Conservation (phyloP, 2,329 filamentous ascomycete genomes). For the Aspergillus sp. region DNA sequence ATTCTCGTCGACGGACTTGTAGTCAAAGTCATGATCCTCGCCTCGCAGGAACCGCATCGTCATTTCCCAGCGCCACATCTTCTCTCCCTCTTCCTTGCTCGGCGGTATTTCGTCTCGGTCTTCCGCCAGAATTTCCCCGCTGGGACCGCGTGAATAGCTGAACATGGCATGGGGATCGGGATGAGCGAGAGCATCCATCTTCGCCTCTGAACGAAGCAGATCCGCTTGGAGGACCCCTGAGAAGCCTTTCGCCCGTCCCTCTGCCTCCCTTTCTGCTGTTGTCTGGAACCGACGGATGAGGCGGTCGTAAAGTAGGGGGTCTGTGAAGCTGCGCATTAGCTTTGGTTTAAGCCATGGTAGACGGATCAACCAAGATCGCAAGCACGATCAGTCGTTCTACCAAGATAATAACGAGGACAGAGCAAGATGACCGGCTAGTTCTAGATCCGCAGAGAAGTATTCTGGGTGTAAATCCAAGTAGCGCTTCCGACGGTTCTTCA, state of each 20-base stretch:
- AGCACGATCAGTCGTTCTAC: conserved; percentile 8
- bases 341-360: conserved; percentile 2
- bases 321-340: conserved; percentile 36
- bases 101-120: conserved; percentile 50
- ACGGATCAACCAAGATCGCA: conserved; percentile 7
- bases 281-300: conserved; percentile 71
- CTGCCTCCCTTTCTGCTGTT: conserved; percentile 61
- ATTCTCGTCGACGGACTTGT: conserved; percentile 59
- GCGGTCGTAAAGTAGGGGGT: conserved; percentile 74
- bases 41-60: conserved; percentile 66
- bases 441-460: conserved; percentile 60
- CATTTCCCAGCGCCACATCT: conserved; percentile 65
- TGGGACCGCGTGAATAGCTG: conserved; percentile 43
- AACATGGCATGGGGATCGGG: conserved; percentile 45
- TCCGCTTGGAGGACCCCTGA: conserved; percentile 71
- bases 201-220: conserved; percentile 66
- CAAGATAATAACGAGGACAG: conserved; percentile 15
- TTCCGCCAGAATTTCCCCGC: conserved; percentile 51
- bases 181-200: conserved; percentile 55
- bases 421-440: conserved; percentile 49
- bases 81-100: conserved; percentile 58
- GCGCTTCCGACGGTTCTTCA: conserved; percentile 69
- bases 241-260: conserved; percentile 67
- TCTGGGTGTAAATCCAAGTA: conserved; percentile 65
- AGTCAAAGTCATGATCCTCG: conserved; percentile 71